Conservation (phyloP, 2,329 filamentous ascomycete species). For the Phyllosticta citribraziliensis region DNA sequence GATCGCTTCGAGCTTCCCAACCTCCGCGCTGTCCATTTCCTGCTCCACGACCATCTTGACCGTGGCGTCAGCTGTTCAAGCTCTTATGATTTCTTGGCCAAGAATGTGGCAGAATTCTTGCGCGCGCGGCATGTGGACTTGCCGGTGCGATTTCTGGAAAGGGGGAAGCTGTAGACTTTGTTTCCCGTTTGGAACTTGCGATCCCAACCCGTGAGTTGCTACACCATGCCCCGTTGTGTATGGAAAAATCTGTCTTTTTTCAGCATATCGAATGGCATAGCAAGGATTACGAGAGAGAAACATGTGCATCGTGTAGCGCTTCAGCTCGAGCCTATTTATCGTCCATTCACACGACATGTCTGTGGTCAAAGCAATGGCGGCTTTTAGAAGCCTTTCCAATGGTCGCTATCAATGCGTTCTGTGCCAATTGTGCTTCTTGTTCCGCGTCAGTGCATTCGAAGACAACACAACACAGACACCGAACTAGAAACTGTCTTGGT, state of each 20-base stretch:
- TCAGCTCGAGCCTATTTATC: not conserved
- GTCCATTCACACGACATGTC: not conserved
- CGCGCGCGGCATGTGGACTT: slow-evolving; percentile 37
- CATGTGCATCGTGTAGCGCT: not conserved
- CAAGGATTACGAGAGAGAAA: not conserved
- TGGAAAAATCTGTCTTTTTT: not conserved
- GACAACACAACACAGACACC: not conserved
- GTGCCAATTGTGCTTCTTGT: not conserved
- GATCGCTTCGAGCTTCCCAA: slow-evolving; percentile 31
- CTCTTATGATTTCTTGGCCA: slow-evolving; percentile 38
- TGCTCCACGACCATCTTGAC: slow-evolving; percentile 39
- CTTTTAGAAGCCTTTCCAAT: not conserved
- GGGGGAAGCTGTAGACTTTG: slow-evolving; percentile 25
- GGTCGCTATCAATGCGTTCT: not conserved
- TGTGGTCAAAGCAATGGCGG: not conserved
- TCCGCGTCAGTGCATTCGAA: not conserved
- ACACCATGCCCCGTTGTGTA: not conserved
- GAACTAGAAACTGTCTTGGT: not conserved
- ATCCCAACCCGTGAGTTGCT: not conserved
- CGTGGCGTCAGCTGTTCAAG: slow-evolving; percentile 34
- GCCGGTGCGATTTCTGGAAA: slow-evolving; percentile 33
- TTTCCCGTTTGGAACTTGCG: not conserved
- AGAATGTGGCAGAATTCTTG: slow-evolving; percentile 38
- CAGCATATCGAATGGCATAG: not conserved
- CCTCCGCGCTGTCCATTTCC: slow-evolving; percentile 32